Conservation (phyloP, 2,329 filamentous ascomycete genomes). For the Colletotrichum brevisporum region DNA sequence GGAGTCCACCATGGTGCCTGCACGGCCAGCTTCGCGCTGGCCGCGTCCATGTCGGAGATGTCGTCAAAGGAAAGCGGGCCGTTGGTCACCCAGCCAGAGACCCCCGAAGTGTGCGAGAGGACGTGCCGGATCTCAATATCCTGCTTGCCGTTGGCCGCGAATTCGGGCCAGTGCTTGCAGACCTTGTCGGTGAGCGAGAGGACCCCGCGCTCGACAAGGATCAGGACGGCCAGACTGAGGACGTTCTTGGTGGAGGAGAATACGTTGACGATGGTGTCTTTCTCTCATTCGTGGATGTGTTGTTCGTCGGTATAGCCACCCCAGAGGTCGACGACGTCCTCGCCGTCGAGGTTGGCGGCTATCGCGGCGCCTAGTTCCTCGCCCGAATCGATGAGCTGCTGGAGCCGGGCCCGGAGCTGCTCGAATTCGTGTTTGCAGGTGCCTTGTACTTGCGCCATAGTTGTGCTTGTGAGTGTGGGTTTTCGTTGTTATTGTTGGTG, state of each 20-base stretch:
- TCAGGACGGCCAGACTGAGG: slow-evolving; percentile 44
- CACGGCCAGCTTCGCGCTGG: slow-evolving; percentile 43
- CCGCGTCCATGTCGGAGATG: slow-evolving; percentile 48
- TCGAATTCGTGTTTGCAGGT: slow-evolving; percentile 52
- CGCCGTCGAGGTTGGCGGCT: slow-evolving; percentile 55
- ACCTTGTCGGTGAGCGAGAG: slow-evolving; percentile 55
- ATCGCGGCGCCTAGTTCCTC: slow-evolving; percentile 61
- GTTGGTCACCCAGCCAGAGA: no score
- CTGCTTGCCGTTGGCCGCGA: slow-evolving; percentile 57
- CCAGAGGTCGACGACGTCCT: slow-evolving; percentile 60
- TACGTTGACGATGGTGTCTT: slow-evolving; percentile 55
- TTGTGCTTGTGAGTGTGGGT: not conserved
- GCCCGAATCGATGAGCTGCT: slow-evolving; percentile 51
- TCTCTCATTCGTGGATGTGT: slow-evolving; percentile 50
- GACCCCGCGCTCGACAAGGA: slow-evolving; percentile 54
- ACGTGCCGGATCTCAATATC: slow-evolving; percentile 50
- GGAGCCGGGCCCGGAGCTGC: slow-evolving; percentile 50
- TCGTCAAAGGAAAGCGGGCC: no score
- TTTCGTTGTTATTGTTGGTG: not conserved
- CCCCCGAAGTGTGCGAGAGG: no score
- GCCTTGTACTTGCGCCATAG: slow-evolving; percentile 46
- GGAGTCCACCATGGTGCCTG: no score
- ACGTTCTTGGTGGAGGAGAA: slow-evolving; percentile 58
- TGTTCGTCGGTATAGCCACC: slow-evolving; percentile 53
- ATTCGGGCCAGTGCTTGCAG: slow-evolving; percentile 61